These are phyloP conservation scores for Saccharum hybrid DNA, from an alignment of 202 grass and related monocot species.

Conservation along the genomic window DNA sequence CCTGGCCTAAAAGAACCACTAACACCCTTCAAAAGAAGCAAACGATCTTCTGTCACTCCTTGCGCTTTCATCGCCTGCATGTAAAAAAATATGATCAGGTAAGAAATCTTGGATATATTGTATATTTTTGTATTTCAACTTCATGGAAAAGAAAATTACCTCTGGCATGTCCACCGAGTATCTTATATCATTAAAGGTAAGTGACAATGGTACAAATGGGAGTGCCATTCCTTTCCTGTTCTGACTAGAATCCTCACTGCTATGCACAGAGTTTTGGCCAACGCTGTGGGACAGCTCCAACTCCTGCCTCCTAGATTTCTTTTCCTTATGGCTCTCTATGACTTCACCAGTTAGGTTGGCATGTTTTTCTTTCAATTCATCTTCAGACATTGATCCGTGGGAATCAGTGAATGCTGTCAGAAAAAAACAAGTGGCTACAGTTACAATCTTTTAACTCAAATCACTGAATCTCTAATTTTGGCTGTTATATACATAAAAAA, in stretches of 20 bases:
- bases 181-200: constrained; percentile 75
- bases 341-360: constrained; percentile 75
- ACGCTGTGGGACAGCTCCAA: constrained; percentile 47
- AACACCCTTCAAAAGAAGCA: constrained; percentile 82
- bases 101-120: constrained; percentile 25
- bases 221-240: constrained; percentile 84
- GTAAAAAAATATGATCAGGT: constrained; percentile 35
- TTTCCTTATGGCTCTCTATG: constrained; percentile 56
- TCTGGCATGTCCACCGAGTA: constrained; percentile 96
- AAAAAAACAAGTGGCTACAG: constrained; percentile 7
- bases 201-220: constrained; percentile 77
- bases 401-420: constrained; percentile 74
- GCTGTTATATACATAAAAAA: constrained; percentile 18
- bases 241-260: constrained; percentile 43
- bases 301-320: constrained; percentile 54
- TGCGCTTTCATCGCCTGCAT: constrained; percentile 87
- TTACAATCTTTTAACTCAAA: constrained; percentile 39
- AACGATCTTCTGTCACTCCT: constrained; percentile 70
- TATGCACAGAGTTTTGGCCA: constrained; percentile 36
- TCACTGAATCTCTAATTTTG: constrained; percentile 31
- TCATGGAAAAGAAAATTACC: constrained; percentile 55
- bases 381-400: constrained; percentile 73
- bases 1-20: constrained; percentile 97
- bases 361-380: constrained; percentile 74
- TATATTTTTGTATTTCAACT: constrained; percentile 30